Evolutionary conservation across 345 rosid species (phyloP), one percentile per base, ranked within the genome.

Genomic region (Melaleuca alternifolia): DNA sequence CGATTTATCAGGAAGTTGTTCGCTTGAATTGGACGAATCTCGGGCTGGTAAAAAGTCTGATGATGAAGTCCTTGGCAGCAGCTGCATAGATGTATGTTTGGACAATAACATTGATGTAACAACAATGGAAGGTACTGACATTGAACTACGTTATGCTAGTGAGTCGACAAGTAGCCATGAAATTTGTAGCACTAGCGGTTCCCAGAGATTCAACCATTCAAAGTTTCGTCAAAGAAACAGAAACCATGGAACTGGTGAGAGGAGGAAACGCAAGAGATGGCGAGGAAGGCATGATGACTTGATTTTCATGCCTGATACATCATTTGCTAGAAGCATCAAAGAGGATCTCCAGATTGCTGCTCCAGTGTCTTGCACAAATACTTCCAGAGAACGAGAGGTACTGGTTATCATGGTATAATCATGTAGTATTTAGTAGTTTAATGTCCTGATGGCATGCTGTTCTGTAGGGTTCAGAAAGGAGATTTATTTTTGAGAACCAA

Each of bases 231-330:
- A 87, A 65, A 93, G 93, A 91, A 91, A 87, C 87, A 94, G 93
- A 89, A 90, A 89, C 84, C 89, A 90, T 89, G 87, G 89, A 86
- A 86, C 86, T 83, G 92, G 94, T 84, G 96, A 97, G 90, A 89
- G 98, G 89, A 93, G 92, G 90, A 96, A 95, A 90, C 99, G 98
- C 30, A 97, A 94, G 92, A 92, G 96, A 86, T 97, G 99, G 99
- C 93, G 96, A 90, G 98, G 96, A 87, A 91, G 99, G 84, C 90
- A 89, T 87, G 97, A 93, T 91, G 95, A 96, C 85, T 86, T 91
- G 46, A 91, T 86, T 88, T 88, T 88, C 53, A 50, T 84, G 85
- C 86, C 94, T 86, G 92, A 88, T 86, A 81, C 89, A 85, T 89
- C 95, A 88, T 88, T 83, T 87, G 86, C 82, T 83, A 90, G 89